These are phyloP conservation scores for Cucurbita ficifolia DNA, from an alignment of 306 rosid species.

Conservation along the genomic window DNA sequence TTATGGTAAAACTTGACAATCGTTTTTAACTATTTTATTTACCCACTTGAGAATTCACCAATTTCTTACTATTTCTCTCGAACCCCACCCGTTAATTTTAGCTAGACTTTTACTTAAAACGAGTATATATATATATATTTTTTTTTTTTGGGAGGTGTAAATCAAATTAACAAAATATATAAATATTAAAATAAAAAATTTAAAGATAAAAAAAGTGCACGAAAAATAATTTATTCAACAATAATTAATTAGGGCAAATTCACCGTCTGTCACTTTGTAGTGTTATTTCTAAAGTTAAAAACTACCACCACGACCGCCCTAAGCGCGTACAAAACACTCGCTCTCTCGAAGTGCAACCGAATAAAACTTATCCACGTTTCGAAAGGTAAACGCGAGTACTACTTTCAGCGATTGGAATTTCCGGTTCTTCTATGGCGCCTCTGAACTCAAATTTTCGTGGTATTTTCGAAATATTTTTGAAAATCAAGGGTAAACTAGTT, in stretches of 20 bases:
- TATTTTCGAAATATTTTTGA: neutral
- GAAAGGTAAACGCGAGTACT: neutral
- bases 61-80: too few species aligned
- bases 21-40: too few species aligned
- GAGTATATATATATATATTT: too few species aligned
- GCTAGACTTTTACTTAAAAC: too few species aligned
- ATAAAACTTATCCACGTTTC: neutral
- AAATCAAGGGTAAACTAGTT: neutral
- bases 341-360: too few species aligned
- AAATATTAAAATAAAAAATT: neutral
- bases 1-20: too few species aligned
- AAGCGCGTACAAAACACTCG: neutral
- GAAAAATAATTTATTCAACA: neutral
- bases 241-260: neutral
- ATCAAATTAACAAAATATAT: neutral
- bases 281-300: neutral
- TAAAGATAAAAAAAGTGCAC: neutral
- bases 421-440: slow-evolving; percentile 11
- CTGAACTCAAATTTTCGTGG: slow-evolving; percentile 11
- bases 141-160: too few species aligned
- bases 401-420: neutral
- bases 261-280: neutral
- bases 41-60: too few species aligned
- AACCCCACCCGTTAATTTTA: too few species aligned
- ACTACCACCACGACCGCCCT: neutral